These are phyloP conservation scores for Nicotiana obtusifolia DNA, from an alignment of 257 asterid species.

Conservation along the genomic window DNA sequence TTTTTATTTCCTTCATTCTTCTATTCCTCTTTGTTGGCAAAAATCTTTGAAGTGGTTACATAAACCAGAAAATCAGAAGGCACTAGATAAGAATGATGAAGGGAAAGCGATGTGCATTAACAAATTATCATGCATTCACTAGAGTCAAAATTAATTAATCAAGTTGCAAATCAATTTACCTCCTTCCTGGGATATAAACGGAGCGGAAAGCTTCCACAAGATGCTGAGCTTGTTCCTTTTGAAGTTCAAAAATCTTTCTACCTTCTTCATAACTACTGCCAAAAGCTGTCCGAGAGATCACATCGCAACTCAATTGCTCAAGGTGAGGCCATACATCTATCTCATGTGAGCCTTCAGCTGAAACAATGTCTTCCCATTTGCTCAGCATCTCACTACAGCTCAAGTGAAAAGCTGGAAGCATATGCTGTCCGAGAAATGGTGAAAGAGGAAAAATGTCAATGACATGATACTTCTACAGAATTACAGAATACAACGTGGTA, in stretches of 20 bases:
- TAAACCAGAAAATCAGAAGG: not conserved
- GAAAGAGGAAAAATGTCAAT: not conserved
- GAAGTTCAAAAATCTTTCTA: constrained; percentile 36
- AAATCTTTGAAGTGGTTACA: constrained; percentile 17
- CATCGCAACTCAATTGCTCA: constrained; percentile 26
- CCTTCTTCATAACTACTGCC: constrained; percentile 51
- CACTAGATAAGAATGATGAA: not conserved
- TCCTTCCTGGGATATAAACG: constrained; percentile 16
- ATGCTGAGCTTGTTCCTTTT: constrained; percentile 8
- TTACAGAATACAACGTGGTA: not conserved
- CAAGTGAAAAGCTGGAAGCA: constrained; percentile 36
- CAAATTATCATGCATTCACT: not conserved
- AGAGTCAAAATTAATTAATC: not conserved
- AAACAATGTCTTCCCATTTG: not conserved
- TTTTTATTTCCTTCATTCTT: constrained; percentile 13
- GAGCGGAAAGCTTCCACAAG: not conserved
- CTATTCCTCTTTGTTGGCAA: constrained; percentile 37
- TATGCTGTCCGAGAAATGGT: constrained; percentile 20
- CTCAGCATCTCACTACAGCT: constrained; percentile 31
- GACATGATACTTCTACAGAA: not conserved
- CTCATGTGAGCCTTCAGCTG: not conserved
- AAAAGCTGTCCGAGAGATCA: constrained; percentile 47
- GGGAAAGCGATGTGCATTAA: not conserved
- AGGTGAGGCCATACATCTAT: constrained; percentile 37
- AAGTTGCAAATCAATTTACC: constrained; percentile 5